phyloP scores from a whole-genome alignment of 1,284 basidiomycete genomes.

The Sphaerobolus stellatus region DNA sequence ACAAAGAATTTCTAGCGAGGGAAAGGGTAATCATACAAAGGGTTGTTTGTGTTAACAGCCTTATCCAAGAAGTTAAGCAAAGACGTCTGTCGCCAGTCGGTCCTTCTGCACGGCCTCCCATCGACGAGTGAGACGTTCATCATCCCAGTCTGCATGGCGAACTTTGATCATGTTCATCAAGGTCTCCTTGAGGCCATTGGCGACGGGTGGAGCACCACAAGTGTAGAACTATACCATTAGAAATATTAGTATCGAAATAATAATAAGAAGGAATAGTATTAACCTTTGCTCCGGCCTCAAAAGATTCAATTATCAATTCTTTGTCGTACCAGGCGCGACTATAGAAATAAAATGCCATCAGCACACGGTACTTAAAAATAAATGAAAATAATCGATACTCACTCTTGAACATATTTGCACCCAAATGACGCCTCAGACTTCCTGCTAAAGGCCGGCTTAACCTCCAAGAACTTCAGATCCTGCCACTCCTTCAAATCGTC shows the following conservation, averaged over 20 bases:
- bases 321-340: slow-evolving; percentile 50
- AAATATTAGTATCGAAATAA: background rate
- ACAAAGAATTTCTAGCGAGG: too few relatives aligned
- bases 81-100: slow-evolving; percentile 47
- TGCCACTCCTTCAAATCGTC: slow-evolving; percentile 45
- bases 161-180: slow-evolving; percentile 40
- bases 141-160: slow-evolving; percentile 20
- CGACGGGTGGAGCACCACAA: slow-evolving; percentile 44
- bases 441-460: slow-evolving; percentile 51
- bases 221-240: slow-evolving; percentile 43
- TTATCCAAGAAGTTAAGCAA: too few relatives aligned
- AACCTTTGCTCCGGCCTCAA: slow-evolving; percentile 35
- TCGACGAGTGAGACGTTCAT: slow-evolving; percentile 27
- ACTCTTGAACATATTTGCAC: slow-evolving; percentile 53
- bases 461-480: slow-evolving; percentile 44
- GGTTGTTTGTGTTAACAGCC: too few relatives aligned
- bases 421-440: slow-evolving; percentile 37
- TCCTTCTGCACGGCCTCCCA: slow-evolving; percentile 38
- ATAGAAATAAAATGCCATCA: background rate
- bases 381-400: slow-evolving; percentile 24
- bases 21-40: too few relatives aligned
- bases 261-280: background rate
- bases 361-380: background rate
- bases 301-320: slow-evolving; percentile 35
- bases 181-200: slow-evolving; percentile 39